Evolutionary conservation across 345 rosid genomes (phyloP).

Genomic region (Rhodomyrtus tomentosa): DNA sequence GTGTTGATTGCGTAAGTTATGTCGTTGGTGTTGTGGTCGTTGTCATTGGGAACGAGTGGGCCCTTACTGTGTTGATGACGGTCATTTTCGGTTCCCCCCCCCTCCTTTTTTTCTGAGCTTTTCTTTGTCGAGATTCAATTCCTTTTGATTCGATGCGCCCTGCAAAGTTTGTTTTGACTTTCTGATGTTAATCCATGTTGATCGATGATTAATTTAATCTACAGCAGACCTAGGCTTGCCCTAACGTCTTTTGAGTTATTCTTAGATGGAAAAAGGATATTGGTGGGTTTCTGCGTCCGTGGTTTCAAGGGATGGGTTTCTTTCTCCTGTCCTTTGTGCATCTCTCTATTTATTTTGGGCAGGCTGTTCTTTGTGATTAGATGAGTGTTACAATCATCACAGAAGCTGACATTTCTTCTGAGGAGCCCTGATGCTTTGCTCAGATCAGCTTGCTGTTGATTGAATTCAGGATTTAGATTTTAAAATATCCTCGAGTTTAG

Average conservation of each 20-base stretch:
- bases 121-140: neutral
- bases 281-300: neutral
- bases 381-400: neutral
- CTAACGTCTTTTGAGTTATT: neutral
- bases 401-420: neutral
- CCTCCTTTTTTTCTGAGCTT: neutral
- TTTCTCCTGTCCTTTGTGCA: neutral
- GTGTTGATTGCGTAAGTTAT: neutral
- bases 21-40: neutral
- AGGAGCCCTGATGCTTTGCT: neutral
- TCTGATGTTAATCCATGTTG: neutral
- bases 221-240: neutral
- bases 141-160: neutral
- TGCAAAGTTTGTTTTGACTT: neutral
- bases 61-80: neutral
- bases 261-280: neutral
- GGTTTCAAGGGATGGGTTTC: neutral
- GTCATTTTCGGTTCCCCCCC: neutral
- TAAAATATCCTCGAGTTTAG: neutral
- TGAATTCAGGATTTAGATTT: neutral
- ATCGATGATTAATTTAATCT: neutral
- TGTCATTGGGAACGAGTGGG: neutral
- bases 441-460: neutral
- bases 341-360: no score
- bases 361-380: neutral